Percentiles rank a stretch among this genome's conserved stretches.
phyloP scores from a whole-genome alignment of 495 filamentous ascomycete species.

The Lophium mytilinum region DNA sequence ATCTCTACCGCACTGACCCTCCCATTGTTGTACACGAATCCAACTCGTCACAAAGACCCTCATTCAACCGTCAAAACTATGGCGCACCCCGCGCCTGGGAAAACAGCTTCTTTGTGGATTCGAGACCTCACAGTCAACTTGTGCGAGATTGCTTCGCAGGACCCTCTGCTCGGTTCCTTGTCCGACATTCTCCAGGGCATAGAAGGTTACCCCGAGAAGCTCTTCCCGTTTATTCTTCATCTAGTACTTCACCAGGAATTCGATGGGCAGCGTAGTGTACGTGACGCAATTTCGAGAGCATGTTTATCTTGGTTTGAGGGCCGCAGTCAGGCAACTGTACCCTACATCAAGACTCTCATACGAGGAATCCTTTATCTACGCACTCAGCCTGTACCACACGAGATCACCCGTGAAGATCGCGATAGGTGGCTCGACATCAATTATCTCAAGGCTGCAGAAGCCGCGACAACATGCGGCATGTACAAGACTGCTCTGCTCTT shows the following conservation, averaged over 20 bases:
- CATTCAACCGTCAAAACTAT: constrained; percentile 1
- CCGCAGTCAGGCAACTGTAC: constrained; percentile 32
- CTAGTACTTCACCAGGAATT: constrained; percentile 55
- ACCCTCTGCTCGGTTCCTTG: constrained; percentile 45
- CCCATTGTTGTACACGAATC: not conserved
- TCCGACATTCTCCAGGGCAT: constrained; percentile 17
- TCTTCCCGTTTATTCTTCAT: constrained; percentile 49
- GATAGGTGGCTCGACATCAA: constrained; percentile 80
- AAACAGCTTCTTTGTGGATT: constrained; percentile 47
- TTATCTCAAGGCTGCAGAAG: constrained; percentile 59
- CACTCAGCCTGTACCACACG: constrained; percentile 65
- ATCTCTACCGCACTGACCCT: constrained; percentile 13
- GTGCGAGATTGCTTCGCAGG: constrained; percentile 48
- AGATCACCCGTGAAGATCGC: constrained; percentile 69
- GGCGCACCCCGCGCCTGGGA: constrained; percentile 3
- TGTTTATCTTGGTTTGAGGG: constrained; percentile 43
- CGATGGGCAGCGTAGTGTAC: constrained; percentile 43
- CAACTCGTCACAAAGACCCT: not conserved
- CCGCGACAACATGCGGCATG: constrained; percentile 76
- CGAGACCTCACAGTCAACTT: constrained; percentile 54
- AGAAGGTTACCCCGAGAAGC: constrained; percentile 19
- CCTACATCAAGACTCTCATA: constrained; percentile 56
- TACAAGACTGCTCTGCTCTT: constrained; percentile 80
- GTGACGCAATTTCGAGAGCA: constrained; percentile 42
- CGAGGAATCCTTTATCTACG: constrained; percentile 81